A percentile compares a stretch with the other conserved stretches of the same genome.
Conservation (phyloP, 495 filamentous ascomycete species). For the Tuber calosporum region DNA sequence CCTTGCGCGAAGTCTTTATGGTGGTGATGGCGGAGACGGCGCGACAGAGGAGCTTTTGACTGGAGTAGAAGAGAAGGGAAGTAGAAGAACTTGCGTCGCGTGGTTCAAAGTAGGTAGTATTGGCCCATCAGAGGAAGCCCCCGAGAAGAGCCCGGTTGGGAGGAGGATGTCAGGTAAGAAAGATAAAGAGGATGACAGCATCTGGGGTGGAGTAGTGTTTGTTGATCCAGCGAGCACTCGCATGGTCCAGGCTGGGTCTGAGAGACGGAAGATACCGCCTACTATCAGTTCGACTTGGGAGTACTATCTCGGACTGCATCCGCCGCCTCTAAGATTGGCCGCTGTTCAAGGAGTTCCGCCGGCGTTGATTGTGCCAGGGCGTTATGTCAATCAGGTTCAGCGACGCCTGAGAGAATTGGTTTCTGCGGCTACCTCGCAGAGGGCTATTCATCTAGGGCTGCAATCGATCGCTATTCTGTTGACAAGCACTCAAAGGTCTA, state of each 20-base stretch:
- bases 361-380: slow-evolving; percentile 41
- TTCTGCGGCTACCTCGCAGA: slow-evolving; percentile 76
- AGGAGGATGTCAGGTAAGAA: slow-evolving; percentile 49
- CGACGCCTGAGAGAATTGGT: slow-evolving; percentile 76
- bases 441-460: slow-evolving; percentile 76
- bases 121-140: slow-evolving; percentile 40
- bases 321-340: slow-evolving; percentile 48
- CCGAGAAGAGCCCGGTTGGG: slow-evolving; percentile 26
- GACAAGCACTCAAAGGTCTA: slow-evolving; percentile 80
- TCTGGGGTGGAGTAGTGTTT: slow-evolving; percentile 75
- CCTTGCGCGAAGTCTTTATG: slow-evolving; percentile 66
- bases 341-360: slow-evolving; percentile 48
- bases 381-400: slow-evolving; percentile 60
- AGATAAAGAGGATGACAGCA: slow-evolving; percentile 52
- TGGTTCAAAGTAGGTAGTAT: slow-evolving; percentile 86
- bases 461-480: slow-evolving; percentile 82
- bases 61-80: slow-evolving; percentile 40
- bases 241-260: slow-evolving; percentile 80
- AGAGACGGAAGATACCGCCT: slow-evolving; percentile 67
- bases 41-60: slow-evolving; percentile 58
- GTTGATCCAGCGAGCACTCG: slow-evolving; percentile 77
- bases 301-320: slow-evolving; percentile 71
- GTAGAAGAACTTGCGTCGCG: slow-evolving; percentile 57
- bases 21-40: slow-evolving; percentile 52
- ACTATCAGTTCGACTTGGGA: slow-evolving; percentile 69